A percentile compares a stretch with the other conserved stretches of the same genome.
These are phyloP conservation scores for Colletotrichum somersetense DNA, from an alignment of 2,329 filamentous ascomycete genomes.

Conservation along the genomic window DNA sequence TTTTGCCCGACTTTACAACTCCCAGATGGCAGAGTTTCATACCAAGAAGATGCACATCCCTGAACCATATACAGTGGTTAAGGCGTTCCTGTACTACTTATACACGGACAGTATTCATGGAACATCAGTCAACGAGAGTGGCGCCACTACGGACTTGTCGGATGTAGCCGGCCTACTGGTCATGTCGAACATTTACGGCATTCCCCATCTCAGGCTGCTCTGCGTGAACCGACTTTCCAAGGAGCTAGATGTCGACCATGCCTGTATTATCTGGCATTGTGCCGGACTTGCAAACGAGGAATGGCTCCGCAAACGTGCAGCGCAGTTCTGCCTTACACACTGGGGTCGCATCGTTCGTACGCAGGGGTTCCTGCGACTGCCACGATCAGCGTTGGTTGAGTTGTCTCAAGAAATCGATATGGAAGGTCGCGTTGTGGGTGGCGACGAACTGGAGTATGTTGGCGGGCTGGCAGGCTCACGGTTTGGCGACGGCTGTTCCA, in stretches of 20 bases:
- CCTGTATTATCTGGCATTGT: slow-evolving; percentile 96
- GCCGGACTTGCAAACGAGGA: slow-evolving; percentile 91
- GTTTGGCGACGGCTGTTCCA: slow-evolving; percentile 56
- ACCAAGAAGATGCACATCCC: slow-evolving; percentile 98
- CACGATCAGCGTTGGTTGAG: slow-evolving; percentile 84
- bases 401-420: slow-evolving; percentile 93
- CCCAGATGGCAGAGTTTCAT: slow-evolving; percentile 98
- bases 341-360: slow-evolving; percentile 96
- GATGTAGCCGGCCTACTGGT: slow-evolving; percentile 95
- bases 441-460: slow-evolving; percentile 80
- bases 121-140: slow-evolving; percentile 65
- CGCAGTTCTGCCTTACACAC: slow-evolving; percentile 89
- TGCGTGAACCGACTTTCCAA: slow-evolving; percentile 91
- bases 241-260: slow-evolving; percentile 94
- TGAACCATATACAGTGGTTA: slow-evolving; percentile 93
- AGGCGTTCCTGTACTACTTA: slow-evolving; percentile 94
- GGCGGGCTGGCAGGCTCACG: slow-evolving; percentile 63
- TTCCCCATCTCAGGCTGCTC: slow-evolving; percentile 89
- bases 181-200: slow-evolving; percentile 98
- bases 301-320: slow-evolving; percentile 91
- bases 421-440: slow-evolving; percentile 90
- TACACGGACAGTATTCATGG: slow-evolving; percentile 92
- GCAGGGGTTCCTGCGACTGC: slow-evolving; percentile 84
- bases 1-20: slow-evolving; percentile 89
- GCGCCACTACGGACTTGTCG: slow-evolving; percentile 81